Base-by-base conservation (phyloP, 2,329 filamentous ascomycete species). In the Fusarium haematococcum region DNA sequence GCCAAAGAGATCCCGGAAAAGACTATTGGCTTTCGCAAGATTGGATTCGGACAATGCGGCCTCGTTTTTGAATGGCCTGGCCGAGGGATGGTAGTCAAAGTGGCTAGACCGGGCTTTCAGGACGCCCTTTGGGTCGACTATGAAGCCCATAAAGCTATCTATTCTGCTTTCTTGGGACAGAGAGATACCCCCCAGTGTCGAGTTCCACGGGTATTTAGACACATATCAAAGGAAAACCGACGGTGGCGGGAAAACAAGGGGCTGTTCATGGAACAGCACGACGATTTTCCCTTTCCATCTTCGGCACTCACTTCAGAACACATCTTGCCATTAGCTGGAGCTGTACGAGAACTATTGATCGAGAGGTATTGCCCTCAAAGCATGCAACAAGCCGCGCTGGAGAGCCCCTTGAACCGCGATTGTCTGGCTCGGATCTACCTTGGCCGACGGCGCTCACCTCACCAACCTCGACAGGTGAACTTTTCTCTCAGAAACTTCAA, bases 21-120 rank as follows among this genome's bases (percentile, higher is more conserved):
- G 2, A 32, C 6, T 6, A 63, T 69, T 5, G 58, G 67, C 3
- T 72, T 65, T 18, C 56, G 73, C 20, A 79, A 75, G 43, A 78
- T 80, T 18, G 77, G 77, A 1, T 79, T 80, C 52, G 77, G 78
- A 2, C 78, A 79, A 52, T 80, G 79, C 58, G 77, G 78, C 6
- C 65, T 79, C 11, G 48, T 80, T 25, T 77, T 79, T 41, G 65
- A 75, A 32, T 57, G 65, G 13, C 73, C 76, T 16, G 72, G 71
- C 14, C 39, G 48, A 9, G 30, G 8, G 9, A 67, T 58, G 20
- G 78, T 76, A 1, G 48, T 79, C 20, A 80, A 80, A 60, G 33
- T 79, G 6, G 71, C 77, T 1, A 68, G 71, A 23, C 74, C 70
- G 2, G 25, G 57, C 23, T 79, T 76, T 33, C 57, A 63, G 3